Evolutionary conservation across 2,329 filamentous ascomycete species (phyloP), one percentile per base, ranked within the genome.

Genomic region (Pseudocercospora pini-densiflorae): DNA sequence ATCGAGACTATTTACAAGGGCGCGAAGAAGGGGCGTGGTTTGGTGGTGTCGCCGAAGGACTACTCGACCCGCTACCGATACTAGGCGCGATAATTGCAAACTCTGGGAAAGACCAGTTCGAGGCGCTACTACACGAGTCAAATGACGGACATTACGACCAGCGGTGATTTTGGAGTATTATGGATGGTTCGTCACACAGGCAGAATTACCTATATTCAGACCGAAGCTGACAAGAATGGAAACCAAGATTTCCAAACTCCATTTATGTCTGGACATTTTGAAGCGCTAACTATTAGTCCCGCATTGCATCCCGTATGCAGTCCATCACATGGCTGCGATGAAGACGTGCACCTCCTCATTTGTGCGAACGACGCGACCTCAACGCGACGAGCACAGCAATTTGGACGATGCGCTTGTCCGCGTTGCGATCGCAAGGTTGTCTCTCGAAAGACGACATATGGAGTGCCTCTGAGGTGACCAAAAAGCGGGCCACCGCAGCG

Each of bases 1-100:
- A 90, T 98, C 77, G 95, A 99, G 85, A 97, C 94, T 4, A 94
- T 99, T 68, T 99, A 98, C 79, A 90, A 94, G 66, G 95, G 95
- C n/a, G 95, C 95, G 33, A 98, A 97, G 86, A 99, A 99, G 83
- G 95, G 96, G 0, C 86, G 94, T 61, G 95, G 96, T 90, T 82
- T 99, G 73, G 95, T 99, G 47, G 93, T 98, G 71, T 97, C 93
- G 77, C 95, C 94, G 0, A 99, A 98, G 85, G 94, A 89, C 78
- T 90, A 90, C 75, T 90, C 88, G 40, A 91, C 89, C 1, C 83
- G 89, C 75, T 92, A 91, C 75, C 82, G 89, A 65, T 91, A 92
- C 77, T 92, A 71, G 63, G 58, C 53, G 36, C 21, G 27, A 21
- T 8, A 2, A 21, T n/a, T 14, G 19, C 5, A 8, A 21, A 29